These are phyloP conservation scores for Phytophthora cactorum DNA, from an alignment of 352 stramenopile species.

Conservation along the genomic window DNA sequence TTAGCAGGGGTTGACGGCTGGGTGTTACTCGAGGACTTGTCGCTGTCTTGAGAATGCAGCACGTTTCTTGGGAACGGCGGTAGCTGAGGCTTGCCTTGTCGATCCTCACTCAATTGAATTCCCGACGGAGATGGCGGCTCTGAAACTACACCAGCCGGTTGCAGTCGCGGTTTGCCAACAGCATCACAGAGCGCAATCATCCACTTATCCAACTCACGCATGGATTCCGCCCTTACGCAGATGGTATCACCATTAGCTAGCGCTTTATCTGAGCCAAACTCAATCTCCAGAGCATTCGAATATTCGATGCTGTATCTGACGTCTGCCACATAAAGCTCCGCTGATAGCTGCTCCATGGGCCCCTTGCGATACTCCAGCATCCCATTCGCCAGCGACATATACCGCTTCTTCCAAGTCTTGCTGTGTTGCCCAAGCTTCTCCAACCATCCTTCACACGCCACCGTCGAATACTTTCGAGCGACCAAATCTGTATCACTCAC, in stretches of 20 bases:
- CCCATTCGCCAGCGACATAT: constrained; percentile 62
- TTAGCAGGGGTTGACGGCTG: constrained; percentile 16
- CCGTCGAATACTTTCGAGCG: constrained; percentile 25
- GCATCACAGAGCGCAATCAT: constrained; percentile 54
- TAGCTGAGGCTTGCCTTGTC: constrained; percentile 24
- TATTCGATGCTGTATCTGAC: constrained; percentile 50
- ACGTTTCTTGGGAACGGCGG: constrained; percentile 35
- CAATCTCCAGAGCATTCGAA: constrained; percentile 46
- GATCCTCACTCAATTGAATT: constrained; percentile 5
- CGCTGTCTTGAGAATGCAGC: constrained; percentile 10
- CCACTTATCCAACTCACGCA: constrained; percentile 59
- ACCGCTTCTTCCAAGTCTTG: constrained; percentile 65
- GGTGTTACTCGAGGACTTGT: constrained; percentile 14
- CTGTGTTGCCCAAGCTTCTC: constrained; percentile 55
- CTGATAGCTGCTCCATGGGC: constrained; percentile 52
- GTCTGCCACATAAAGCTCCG: constrained; percentile 55
- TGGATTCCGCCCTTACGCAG: constrained; percentile 52
- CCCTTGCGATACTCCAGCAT: constrained; percentile 72
- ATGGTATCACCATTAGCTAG: constrained; percentile 34
- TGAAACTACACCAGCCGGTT: background rate
- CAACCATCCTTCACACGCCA: constrained; percentile 64
- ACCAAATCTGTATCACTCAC: constrained; percentile 25
- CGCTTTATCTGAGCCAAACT: constrained; percentile 58
- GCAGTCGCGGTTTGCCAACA: constrained; percentile 37
- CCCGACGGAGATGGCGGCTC: constrained; percentile 9